Evolutionary conservation across 176 grass and related monocot genomes (phyloP).

Genomic region (Eremochloa ophiuroides): DNA sequence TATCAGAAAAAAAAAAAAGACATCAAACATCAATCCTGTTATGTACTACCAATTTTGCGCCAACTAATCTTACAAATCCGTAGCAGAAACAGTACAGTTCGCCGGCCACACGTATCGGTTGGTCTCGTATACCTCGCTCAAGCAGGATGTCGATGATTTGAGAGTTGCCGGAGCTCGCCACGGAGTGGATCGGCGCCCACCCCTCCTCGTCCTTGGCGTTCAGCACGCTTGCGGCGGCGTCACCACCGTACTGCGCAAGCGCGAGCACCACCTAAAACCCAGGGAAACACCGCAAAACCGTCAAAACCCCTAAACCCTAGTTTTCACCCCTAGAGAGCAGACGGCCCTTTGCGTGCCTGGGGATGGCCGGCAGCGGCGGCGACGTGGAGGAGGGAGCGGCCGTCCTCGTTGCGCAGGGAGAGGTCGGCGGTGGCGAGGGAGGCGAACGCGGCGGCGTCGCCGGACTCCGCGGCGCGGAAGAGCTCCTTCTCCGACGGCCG

Average conservation of each 20-base stretch:
- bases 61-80: not conserved
- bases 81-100: slow-evolving; percentile 2
- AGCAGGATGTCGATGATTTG: slow-evolving; percentile 67
- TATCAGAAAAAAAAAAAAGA: not conserved
- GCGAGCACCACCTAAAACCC: slow-evolving; percentile 53
- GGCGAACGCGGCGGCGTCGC: slow-evolving; percentile 42
- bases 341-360: slow-evolving; percentile 43
- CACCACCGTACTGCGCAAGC: slow-evolving; percentile 41
- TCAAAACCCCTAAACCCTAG: slow-evolving; percentile 9
- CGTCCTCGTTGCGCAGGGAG: slow-evolving; percentile 70
- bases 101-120: not conserved
- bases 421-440: slow-evolving; percentile 47
- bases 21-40: not conserved
- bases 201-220: slow-evolving; percentile 88
- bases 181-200: slow-evolving; percentile 87
- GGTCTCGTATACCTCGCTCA: slow-evolving; percentile 52
- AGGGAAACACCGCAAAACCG: not conserved
- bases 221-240: slow-evolving; percentile 45
- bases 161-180: slow-evolving; percentile 63
- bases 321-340: not conserved
- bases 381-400: slow-evolving; percentile 88
- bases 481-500: slow-evolving; percentile 54
- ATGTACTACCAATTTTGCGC: not conserved
- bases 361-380: slow-evolving; percentile 50
- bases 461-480: slow-evolving; percentile 72